phyloP scores from a whole-genome alignment of 495 filamentous ascomycete genomes.

The Alectoria sarmentosa region DNA sequence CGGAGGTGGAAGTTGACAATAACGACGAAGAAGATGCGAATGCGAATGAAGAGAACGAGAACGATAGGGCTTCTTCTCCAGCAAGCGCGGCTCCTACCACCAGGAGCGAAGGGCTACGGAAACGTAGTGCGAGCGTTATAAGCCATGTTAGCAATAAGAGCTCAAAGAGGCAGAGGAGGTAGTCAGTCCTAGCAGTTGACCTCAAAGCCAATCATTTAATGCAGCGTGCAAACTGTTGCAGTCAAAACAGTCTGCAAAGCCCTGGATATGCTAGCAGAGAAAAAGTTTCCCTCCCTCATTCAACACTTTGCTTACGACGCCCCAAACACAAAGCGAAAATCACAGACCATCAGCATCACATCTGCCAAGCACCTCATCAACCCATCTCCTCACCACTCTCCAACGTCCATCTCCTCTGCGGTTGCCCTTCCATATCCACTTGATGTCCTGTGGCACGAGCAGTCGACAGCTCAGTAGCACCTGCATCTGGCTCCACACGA shows the following conservation, averaged over 20 bases:
- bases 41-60: slow-evolving; percentile 14
- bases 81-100: slow-evolving; percentile 8
- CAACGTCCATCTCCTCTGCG: neutral
- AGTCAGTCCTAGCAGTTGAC: neutral
- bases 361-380: neutral
- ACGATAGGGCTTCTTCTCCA: slow-evolving; percentile 10
- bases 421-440: neutral
- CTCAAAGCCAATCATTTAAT: neutral
- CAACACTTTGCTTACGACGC: neutral
- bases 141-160: slow-evolving; percentile 27
- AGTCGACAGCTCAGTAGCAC: neutral
- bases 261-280: neutral
- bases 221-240: neutral
- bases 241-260: neutral
- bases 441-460: neutral
- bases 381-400: neutral
- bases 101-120: slow-evolving; percentile 17
- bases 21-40: slow-evolving; percentile 12
- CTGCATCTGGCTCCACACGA: neutral
- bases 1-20: slow-evolving; percentile 10
- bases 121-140: slow-evolving; percentile 29
- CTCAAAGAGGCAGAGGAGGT: slow-evolving; percentile 25
- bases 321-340: neutral
- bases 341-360: neutral
- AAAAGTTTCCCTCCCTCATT: neutral